Base-by-base conservation (phyloP, 2,329 filamentous ascomycete genomes). In the Metarhizium brunneum region DNA sequence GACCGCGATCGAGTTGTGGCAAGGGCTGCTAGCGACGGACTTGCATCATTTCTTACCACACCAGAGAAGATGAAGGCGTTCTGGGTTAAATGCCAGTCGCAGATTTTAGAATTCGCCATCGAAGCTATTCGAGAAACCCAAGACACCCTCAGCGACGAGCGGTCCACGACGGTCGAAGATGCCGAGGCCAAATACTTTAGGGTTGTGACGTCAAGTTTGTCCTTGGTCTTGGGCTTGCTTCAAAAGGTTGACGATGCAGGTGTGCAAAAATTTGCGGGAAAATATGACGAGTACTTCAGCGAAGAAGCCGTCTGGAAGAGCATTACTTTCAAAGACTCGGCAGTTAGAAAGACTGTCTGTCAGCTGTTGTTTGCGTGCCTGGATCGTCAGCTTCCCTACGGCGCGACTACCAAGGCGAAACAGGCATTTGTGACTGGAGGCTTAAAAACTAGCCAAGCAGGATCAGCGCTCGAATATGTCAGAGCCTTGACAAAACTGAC, bases 81-180 rank as follows among this genome's bases (percentile, higher is more conserved):
- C 56, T 92, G 90, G 81, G 89, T 81, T 66, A 84, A 86, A 54
- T 96, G 92, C 65, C 90, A 95, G 66, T 73, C 78, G 6, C 82
- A 88, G 35, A 90, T 96, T 47, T 75, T 97, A 56, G 84, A 91
- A 52, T 96, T 90, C 69, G 90, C 90, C 56, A 82, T 81, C 55
- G 84, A 90, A 64, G 90, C 90, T 5, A 81, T 94, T 47, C 82
- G 86, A 54, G 94, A 99, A 70, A 92, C 87, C 0, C 71, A 86
- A 2, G 80, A 86, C 40, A 95, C 90, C 0, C 75, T 99, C 40
- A 97, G 92, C 66, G 94, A 99, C 67, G 89, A 95, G 71, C 82
- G 92, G 29, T 90, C 85, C 1, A 89, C 91, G 3, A 94, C 84
- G 57, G 73, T 82, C 8, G 92, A 97, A 62, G 94, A 99, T 67